These are phyloP conservation scores for Collariella sp. DNA, from an alignment of 495 filamentous ascomycete genomes.

Conservation along the genomic window DNA sequence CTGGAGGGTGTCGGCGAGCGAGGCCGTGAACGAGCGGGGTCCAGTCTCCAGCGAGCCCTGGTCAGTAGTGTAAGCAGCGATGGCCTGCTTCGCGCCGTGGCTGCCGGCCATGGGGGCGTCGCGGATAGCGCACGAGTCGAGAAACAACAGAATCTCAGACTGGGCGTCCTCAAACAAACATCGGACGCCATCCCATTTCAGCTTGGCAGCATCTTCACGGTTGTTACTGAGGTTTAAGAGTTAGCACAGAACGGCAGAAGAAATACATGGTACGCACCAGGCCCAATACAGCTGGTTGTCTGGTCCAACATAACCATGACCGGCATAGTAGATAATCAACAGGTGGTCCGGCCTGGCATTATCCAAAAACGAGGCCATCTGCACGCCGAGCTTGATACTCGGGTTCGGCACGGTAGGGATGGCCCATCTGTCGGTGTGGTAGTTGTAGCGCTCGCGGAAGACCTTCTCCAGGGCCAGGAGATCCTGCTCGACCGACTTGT, in stretches of 20 bases:
- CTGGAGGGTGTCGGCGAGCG: conserved; percentile 39
- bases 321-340: conserved; percentile 50
- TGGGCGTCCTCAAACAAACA: conserved; percentile 44
- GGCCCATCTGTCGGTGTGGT: conserved; percentile 42
- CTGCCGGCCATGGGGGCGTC: conserved; percentile 37
- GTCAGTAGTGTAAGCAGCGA: conserved; percentile 45
- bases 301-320: conserved; percentile 41
- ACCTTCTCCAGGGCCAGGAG: conserved; percentile 41
- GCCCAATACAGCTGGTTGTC: conserved; percentile 50
- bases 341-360: conserved; percentile 46
- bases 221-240: conserved; percentile 27
- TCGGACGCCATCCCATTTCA: conserved; percentile 43
- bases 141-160: conserved; percentile 41
- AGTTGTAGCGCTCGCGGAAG: conserved; percentile 46
- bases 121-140: conserved; percentile 38
- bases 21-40: conserved; percentile 44
- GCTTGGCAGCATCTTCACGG: conserved; percentile 33
- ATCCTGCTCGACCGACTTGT: conserved; percentile 41
- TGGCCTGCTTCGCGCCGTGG: conserved; percentile 46
- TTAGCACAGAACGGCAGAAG: conserved; percentile 7
- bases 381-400: conserved; percentile 44
- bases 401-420: conserved; percentile 45
- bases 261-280: conserved; percentile 34
- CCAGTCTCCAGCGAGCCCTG: conserved; percentile 36
- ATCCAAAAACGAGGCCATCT: conserved; percentile 43